Evolutionary conservation across 2,329 filamentous ascomycete species (phyloP), one percentile per base, ranked within the genome.

Genomic region (Phialocephala subalpina): DNA sequence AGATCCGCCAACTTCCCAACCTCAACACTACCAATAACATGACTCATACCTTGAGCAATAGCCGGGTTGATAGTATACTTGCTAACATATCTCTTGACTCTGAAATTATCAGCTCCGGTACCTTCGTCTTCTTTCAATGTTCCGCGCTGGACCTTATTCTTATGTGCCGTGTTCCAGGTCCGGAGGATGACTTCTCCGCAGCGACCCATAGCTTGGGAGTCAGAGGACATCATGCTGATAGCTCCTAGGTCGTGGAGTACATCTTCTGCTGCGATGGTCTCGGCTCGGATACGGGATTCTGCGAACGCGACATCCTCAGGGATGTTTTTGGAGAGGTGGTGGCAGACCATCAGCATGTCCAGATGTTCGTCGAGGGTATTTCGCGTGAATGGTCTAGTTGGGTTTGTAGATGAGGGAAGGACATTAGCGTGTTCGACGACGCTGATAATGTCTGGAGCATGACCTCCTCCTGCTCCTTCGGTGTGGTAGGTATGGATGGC

Each of bases 261-360:
- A 77, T 98, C 95, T 82, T 98, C 95, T 27, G 95, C 95, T 0
- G 94, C 95, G 76, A 98, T 98, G 40, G 95, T 98, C 81, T 98
- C 94, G 70, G 93, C 93, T 65, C 95, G 92, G 79, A 98, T 98
- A 45, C 95, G 92, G 40, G 90, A 93, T 81, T 98, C 95, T 57
- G 95, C 95, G 75, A 98, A 98, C 1, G 94, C 94, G 16, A 98
- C 91, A 77, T 98, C 95, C 81, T 98, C 95, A 65, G 94, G 93
- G 66, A 97, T 97, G 79, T 97, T 90, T 79, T 92, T 93, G 60
- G 90, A 94, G 11, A 98, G 83, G 76, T 98, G 95, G 79, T 98
- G 95, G 82, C 95, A 98, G 42, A 97, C 93, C 95, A 97, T 97
- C 56, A 97, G 83, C 95, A 98, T 98, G 81, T 98, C 95, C 16